Evolutionary conservation across 331 rosid genomes (phyloP).

Genomic region (Quercus lobata): DNA sequence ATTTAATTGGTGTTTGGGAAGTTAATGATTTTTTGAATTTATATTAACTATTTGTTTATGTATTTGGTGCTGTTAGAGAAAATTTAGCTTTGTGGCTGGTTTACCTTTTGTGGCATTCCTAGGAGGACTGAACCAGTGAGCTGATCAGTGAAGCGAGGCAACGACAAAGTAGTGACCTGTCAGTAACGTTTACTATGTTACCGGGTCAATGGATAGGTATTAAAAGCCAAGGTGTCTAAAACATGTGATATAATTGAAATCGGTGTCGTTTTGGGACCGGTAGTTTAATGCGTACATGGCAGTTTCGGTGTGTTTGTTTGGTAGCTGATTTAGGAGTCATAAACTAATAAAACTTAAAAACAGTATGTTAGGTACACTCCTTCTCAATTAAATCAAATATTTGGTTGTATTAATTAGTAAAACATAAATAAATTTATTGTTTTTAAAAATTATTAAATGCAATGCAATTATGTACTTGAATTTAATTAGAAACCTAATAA

Average conservation of each 20-base stretch:
- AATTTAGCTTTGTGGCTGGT: slow-evolving; percentile 6
- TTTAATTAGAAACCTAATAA: too few relatives aligned
- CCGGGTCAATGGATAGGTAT: not conserved
- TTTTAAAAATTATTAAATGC: too few relatives aligned
- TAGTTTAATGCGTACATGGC: not conserved
- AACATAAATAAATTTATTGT: too few relatives aligned
- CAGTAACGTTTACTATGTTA: not conserved
- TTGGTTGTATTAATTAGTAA: too few relatives aligned
- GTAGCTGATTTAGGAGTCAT: not conserved
- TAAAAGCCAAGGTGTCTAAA: not conserved
- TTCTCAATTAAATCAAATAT: too few relatives aligned
- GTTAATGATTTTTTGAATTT: not conserved
- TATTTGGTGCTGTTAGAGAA: not conserved
- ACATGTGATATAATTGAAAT: not conserved
- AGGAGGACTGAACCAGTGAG: not conserved
- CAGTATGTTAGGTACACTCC: too few relatives aligned
- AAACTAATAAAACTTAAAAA: not conserved
- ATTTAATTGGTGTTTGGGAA: not conserved
- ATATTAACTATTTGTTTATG: not conserved
- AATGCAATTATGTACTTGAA: too few relatives aligned
- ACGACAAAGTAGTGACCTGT: not conserved
- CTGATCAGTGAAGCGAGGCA: not conserved
- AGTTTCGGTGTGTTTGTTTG: not conserved
- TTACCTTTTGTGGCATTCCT: slow-evolving; percentile 2
- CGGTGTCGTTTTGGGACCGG: not conserved